These are phyloP conservation scores for Brassica hybrid DNA, from an alignment of 441 rosid genomes.

Conservation along the genomic window DNA sequence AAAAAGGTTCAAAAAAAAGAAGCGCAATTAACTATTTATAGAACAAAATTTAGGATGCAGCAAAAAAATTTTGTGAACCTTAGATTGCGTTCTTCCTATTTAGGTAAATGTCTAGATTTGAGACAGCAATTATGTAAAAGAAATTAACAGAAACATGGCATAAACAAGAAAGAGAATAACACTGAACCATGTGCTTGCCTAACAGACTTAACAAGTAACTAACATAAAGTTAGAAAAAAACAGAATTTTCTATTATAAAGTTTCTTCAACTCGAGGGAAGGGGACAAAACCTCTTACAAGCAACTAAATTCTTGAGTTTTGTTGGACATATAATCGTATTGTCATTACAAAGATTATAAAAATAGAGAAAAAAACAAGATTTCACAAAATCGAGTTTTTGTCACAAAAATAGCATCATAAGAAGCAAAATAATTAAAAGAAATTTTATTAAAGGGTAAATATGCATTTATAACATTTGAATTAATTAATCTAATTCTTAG, in stretches of 20 bases:
- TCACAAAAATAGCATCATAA: no score
- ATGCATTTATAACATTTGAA: no score
- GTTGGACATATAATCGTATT: background rate
- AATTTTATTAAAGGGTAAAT: no score
- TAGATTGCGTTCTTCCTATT: constrained; percentile 32
- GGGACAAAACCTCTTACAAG: background rate
- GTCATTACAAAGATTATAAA: background rate
- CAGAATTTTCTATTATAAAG: background rate
- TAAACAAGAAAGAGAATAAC: constrained; percentile 7
- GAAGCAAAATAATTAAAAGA: no score
- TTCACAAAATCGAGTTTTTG: no score
- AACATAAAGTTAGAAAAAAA: background rate
- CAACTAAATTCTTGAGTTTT: background rate
- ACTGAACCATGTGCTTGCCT: constrained; percentile 21
- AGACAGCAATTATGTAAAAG: constrained; percentile 23
- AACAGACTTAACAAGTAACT: background rate
- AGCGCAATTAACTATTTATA: background rate
- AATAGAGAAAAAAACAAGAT: no score
- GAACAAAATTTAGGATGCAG: background rate
- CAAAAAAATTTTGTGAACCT: background rate
- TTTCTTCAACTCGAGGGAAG: no score
- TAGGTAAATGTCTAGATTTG: constrained; percentile 9
- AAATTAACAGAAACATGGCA: background rate
- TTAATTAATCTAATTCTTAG: no score
- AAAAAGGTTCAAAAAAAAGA: background rate